Evolutionary conservation across 257 asterid genomes (phyloP), one percentile per base, ranked within the genome.

Genomic region (Vinca minor): DNA sequence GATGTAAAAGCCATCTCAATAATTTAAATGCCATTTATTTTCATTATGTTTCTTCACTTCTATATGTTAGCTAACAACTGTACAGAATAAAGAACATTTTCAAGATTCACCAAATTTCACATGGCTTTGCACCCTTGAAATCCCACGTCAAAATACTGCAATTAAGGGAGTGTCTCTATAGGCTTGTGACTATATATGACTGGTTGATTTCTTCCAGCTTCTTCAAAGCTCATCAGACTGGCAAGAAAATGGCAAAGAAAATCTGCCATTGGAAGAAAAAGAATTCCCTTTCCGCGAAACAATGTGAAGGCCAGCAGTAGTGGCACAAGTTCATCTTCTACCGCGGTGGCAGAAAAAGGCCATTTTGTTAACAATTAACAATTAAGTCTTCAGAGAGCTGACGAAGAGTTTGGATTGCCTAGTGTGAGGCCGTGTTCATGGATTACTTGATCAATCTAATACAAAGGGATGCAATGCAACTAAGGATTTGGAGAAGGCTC

Each of bases 221-320:
- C 61, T 14, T 8, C 41, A 55, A 75, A 68, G 44, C 71, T 79
- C 63, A 66, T 72, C 29, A 69, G 57, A 21, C 63, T 79, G 67
- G 70, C 76, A 23, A 75, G 70, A 21, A 78, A 50, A 60, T 78
- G 81, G 83, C 72, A 53, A 26, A 72, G 36, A 41, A 15, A 57
- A 5, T 76, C 78, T 32, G 74, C 67, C 64, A 53, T 50, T 0
- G 41, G 65, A 63, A 71, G 76, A 26, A 78, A 75, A 64, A 66
- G 71, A 17, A 60, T 72, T 1, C 44, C 67, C 9, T 29, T n/a
- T 0, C 68, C 60, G 32, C 39, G 44, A 32, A 66, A 32, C 46
- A 32, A 13, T 0, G 58, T 25, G 8, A 61, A 36, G 1, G 63
- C 31, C n/a, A 34, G 59, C 25, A 28, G 0, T 26, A 31, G 61